Base-by-base conservation (phyloP, 306 rosid genomes). In the Neltuma alba region DNA sequence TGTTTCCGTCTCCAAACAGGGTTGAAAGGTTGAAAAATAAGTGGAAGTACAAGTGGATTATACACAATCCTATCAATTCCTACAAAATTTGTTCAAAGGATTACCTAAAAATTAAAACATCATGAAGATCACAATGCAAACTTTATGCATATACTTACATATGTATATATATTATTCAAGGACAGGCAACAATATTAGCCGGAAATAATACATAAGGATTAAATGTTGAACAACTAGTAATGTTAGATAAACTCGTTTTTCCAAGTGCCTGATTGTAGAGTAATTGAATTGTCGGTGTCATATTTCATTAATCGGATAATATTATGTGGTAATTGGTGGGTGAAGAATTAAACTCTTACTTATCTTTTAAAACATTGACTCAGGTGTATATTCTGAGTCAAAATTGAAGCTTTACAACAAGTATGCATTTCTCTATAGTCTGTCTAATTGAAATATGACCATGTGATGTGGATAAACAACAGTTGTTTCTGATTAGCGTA, bases 391-490 rank as follows among this genome's bases (percentile, higher is more conserved):
- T 41, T 44, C 28, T 45, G 16, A 28, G 25, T 41, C 38, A 28
- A 25, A 15, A 11, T 5, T 3, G 16, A 70, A 45, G 58, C 33
- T 44, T 44, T 70, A 28, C 30, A 47, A 70, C 38, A 47, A 47
- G 61, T 20, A 2, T 70, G 42, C 28, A 28, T 70, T 10, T 70
- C 58, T 47, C 61, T 47, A 27, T 70, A 16, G 61, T 34, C 61
- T 70, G 61, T 52, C 42, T 70, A 48, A 70, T 70, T 27, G 75
- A 47, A 69, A 25, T 42, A 69, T 44, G 50, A 13, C 50, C 18
- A 14, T 27, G 37, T 69, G 23, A 25, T 69, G 18, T 69, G 55
- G 57, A 7, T 69, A 33, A 42, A 21, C 3, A 2, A 2, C 23
- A 69, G 27, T 69, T 42, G 13, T 45, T 70, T 45, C 16, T 28